These are phyloP conservation scores for Epichloe glyceriae DNA, from an alignment of 2,329 filamentous ascomycete genomes.

Conservation along the genomic window DNA sequence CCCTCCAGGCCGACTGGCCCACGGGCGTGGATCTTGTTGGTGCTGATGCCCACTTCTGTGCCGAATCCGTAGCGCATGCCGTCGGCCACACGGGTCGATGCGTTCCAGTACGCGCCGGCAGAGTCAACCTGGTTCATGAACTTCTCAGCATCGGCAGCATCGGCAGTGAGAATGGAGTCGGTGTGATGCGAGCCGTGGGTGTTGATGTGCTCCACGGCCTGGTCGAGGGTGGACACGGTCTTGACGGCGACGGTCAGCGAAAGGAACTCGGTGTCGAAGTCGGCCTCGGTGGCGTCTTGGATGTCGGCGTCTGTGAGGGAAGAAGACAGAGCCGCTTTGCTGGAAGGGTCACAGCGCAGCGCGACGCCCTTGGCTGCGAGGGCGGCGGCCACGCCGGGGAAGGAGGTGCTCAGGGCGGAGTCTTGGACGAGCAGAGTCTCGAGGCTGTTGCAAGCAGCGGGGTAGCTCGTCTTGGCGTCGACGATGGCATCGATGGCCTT, in stretches of 20 bases:
- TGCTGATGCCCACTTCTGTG: constrained; percentile 95
- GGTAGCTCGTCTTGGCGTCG: constrained; percentile 89
- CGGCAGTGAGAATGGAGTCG: constrained; percentile 72
- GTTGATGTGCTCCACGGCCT: constrained; percentile 83
- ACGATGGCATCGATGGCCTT: constrained; percentile 67
- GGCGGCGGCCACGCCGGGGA: constrained; percentile 61
- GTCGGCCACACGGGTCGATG: constrained; percentile 85
- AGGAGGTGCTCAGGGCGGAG: constrained; percentile 48
- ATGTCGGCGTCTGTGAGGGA: constrained; percentile 37
- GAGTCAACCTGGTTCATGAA: constrained; percentile 84
- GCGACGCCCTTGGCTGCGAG: constrained; percentile 66
- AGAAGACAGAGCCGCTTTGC: constrained; percentile 47
- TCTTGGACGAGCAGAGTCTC: constrained; percentile 84
- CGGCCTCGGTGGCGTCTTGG: constrained; percentile 51
- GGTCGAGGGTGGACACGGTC: constrained; percentile 53
- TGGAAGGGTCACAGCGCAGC: constrained; percentile 63
- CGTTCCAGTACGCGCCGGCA: constrained; percentile 93
- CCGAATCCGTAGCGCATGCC: constrained; percentile 97
- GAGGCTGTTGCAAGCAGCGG: constrained; percentile 88
- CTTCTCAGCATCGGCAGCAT: constrained; percentile 52
- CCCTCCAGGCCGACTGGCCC: constrained; percentile 92
- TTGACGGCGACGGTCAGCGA: constrained; percentile 75
- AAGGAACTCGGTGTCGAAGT: constrained; percentile 85
- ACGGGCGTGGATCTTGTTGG: constrained; percentile 93
- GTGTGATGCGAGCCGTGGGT: constrained; percentile 86